Evolutionary conservation across 2,329 filamentous ascomycete species (phyloP).

Genomic region (Dactylellina drechsleri): DNA sequence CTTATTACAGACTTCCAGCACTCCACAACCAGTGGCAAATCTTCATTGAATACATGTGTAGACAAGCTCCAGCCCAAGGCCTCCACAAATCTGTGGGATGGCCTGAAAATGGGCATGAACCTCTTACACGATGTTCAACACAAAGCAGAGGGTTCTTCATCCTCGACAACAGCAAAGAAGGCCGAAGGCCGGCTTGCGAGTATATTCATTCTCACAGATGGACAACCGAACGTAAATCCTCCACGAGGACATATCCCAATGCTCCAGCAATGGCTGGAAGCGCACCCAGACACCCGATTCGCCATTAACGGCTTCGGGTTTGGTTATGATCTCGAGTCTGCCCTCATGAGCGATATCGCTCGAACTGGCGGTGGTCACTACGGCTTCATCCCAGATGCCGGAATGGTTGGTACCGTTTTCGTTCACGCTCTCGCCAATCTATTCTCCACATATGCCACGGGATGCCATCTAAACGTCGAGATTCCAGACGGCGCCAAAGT

Average conservation of each 20-base stretch:
- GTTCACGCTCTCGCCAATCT: conserved; percentile 72
- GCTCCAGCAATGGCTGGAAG: conserved; percentile 61
- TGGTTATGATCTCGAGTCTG: conserved; percentile 66
- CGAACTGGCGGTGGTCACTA: conserved; percentile 70
- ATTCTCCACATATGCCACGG: conserved; percentile 69
- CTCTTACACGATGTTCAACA: conserved; percentile 62
- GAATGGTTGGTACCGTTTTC: conserved; percentile 73
- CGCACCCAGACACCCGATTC: conserved; percentile 54
- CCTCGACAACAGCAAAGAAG: conserved; percentile 42
- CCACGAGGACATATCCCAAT: conserved; percentile 68
- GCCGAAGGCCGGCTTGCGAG: conserved; percentile 57
- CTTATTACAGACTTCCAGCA: conserved; percentile 64
- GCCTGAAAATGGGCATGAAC: conserved; percentile 66
- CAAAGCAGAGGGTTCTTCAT: conserved; percentile 55
- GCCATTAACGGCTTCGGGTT: conserved; percentile 68
- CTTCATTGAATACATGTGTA: conserved; percentile 63
- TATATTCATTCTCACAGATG: conserved; percentile 61
- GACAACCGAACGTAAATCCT: conserved; percentile 60
- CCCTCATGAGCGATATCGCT: conserved; percentile 70
- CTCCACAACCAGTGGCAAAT: conserved; percentile 67
- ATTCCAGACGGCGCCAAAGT: conserved; percentile 57
- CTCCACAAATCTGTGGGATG: conserved; percentile 70
- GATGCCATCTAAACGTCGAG: conserved; percentile 62
- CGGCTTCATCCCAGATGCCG: conserved; percentile 71
- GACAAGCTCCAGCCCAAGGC: conserved; percentile 62